A percentile compares a stretch with the other conserved stretches of the same genome.
These are phyloP conservation scores for Claviceps fusiformis DNA, from an alignment of 2,329 filamentous ascomycete species.

Conservation along the genomic window DNA sequence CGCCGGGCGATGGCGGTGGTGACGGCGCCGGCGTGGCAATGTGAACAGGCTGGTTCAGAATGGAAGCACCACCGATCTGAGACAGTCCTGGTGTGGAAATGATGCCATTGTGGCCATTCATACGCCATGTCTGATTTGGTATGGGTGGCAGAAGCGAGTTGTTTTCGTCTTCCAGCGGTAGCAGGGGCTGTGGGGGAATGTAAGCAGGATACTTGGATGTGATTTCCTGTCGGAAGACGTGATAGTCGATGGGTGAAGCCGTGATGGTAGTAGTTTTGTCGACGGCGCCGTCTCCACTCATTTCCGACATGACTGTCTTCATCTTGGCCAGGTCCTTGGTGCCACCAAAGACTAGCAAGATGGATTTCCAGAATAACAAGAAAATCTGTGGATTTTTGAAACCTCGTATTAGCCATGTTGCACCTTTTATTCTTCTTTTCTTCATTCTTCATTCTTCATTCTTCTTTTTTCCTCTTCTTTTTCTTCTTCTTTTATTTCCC, in stretches of 20 bases:
- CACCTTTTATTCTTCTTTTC: not conserved
- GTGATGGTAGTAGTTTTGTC: slow-evolving; percentile 72
- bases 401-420: slow-evolving; percentile 8
- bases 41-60: slow-evolving; percentile 89
- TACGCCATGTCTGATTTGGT: slow-evolving; percentile 56
- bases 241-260: slow-evolving; percentile 89
- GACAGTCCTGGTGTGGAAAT: slow-evolving; percentile 40
- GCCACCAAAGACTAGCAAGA: slow-evolving; percentile 75
- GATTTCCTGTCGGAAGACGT: slow-evolving; percentile 91
- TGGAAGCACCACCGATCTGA: slow-evolving; percentile 54
- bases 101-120: slow-evolving; percentile 47
- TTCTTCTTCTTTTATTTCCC: no score
- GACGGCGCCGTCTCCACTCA: slow-evolving; percentile 33
- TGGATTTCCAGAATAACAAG: slow-evolving; percentile 81
- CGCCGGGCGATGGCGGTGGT: slow-evolving; percentile 76
- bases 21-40: slow-evolving; percentile 97
- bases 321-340: slow-evolving; percentile 57
- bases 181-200: slow-evolving; percentile 68
- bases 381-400: slow-evolving; percentile 41
- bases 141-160: slow-evolving; percentile 81
- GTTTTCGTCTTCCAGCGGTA: slow-evolving; percentile 81
- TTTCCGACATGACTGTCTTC: slow-evolving; percentile 58
- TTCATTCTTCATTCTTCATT: no score
- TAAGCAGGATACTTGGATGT: slow-evolving; percentile 97
- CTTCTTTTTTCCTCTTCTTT: no score